phyloP scores from a whole-genome alignment of 805 yeast species.

The Saturnispora bothae region DNA sequence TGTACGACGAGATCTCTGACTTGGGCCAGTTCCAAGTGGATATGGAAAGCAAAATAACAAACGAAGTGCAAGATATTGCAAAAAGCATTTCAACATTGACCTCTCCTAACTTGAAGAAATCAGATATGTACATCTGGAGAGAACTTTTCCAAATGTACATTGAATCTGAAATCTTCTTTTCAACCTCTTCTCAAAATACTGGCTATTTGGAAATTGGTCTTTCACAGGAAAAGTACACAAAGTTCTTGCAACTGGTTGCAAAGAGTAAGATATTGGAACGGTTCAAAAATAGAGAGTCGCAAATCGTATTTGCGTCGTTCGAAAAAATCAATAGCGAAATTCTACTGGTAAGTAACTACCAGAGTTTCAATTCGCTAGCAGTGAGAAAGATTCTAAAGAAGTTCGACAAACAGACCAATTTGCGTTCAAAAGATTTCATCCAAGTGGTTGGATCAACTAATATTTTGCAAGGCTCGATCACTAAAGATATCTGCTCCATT shows the following conservation, averaged over 20 bases:
- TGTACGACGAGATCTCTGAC: conserved; percentile 41
- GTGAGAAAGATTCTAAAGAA: conserved; percentile 60
- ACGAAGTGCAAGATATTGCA: conserved; percentile 34
- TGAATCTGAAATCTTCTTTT: conserved; percentile 55
- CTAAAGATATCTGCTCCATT: conserved; percentile 43
- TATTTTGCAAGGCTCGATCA: conserved; percentile 30
- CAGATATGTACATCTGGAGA: conserved; percentile 62
- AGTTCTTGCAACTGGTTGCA: conserved; percentile 32
- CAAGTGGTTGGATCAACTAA: conserved; percentile 14
- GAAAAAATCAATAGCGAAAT: conserved; percentile 43
- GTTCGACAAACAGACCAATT: conserved; percentile 61
- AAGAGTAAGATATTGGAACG: conserved; percentile 27
- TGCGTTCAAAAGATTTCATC: conserved; percentile 32
- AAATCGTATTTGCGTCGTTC: conserved; percentile 38
- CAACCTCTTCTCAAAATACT: conserved; percentile 30
- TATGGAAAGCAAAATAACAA: conserved; percentile 34
- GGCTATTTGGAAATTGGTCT: conserved; percentile 36
- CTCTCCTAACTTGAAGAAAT: conserved; percentile 31
- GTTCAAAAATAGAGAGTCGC: conserved; percentile 38
- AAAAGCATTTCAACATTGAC: conserved; percentile 29
- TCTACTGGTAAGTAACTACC: conserved; percentile 48
- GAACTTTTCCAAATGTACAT: conserved; percentile 54
- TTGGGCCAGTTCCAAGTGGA: conserved; percentile 34
- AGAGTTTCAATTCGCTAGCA: conserved; percentile 52
- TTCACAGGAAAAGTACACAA: conserved; percentile 33